Evolutionary conservation across 2,329 filamentous ascomycete genomes (phyloP).

Genomic region (Harringtonia lauricola): DNA sequence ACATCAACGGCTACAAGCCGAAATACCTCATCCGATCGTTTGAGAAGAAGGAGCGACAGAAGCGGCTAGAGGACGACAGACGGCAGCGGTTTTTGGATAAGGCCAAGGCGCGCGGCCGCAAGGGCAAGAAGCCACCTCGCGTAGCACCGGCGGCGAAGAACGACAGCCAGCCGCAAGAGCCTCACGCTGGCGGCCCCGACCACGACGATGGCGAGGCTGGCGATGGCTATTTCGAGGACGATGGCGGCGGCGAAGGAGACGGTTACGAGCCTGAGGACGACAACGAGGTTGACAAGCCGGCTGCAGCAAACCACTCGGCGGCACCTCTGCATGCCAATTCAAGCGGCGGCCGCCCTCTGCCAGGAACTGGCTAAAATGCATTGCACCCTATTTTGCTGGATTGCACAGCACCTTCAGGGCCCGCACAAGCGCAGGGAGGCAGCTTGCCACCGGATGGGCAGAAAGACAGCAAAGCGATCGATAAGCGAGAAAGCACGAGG

Average conservation of each 20-base stretch:
- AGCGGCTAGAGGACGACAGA: constrained; percentile 76
- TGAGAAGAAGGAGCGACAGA: constrained; percentile 84
- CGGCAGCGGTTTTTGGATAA: constrained; percentile 78
- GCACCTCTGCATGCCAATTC: neutral
- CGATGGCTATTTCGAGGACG: no score
- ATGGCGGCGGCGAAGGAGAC: neutral
- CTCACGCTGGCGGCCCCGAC: neutral
- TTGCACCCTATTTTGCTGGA: no score
- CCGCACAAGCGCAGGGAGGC: no score
- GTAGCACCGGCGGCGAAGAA: constrained; percentile 32
- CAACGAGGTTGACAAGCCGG: neutral
- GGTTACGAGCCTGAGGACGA: neutral
- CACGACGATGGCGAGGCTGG: no score
- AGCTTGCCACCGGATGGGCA: no score
- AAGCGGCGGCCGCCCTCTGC: no score
- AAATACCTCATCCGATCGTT: constrained; percentile 80
- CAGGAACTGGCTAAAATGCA: no score
- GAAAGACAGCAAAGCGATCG: no score
- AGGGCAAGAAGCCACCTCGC: constrained; percentile 74
- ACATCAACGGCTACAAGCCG: constrained; percentile 83
- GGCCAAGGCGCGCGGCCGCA: constrained; percentile 85
- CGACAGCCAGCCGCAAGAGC: constrained; percentile 9
- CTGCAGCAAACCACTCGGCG: neutral
- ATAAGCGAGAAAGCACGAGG: no score
- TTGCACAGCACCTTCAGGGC: no score